Evolutionary conservation across 2,329 filamentous ascomycete species (phyloP).

Genomic region (Aureobasidium sp.): DNA sequence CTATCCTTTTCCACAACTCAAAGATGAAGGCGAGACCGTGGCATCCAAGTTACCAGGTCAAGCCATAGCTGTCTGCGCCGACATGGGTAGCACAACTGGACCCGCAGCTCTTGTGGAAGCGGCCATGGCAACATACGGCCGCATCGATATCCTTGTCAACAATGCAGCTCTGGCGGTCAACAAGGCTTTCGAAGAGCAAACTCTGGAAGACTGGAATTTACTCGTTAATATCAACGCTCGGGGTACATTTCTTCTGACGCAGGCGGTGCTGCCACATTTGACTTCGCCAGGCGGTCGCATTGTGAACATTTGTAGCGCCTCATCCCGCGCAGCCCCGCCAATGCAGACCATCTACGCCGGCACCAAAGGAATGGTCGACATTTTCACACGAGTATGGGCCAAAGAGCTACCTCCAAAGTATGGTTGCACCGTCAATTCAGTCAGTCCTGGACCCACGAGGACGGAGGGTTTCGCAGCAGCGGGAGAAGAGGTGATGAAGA

Average conservation of each 20-base stretch:
- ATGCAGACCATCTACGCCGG: constrained; percentile 42
- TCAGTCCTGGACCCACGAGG: constrained; percentile 36
- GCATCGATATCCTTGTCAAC: constrained; percentile 34
- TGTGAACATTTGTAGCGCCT: constrained; percentile 36
- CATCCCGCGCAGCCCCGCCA: constrained; percentile 27
- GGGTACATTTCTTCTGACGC: constrained; percentile 36
- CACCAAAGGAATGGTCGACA: constrained; percentile 43
- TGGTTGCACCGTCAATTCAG: constrained; percentile 39
- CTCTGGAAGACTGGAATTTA: constrained; percentile 31
- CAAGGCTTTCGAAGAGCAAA: constrained; percentile 31
- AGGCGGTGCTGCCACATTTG: constrained; percentile 32
- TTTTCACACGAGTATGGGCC: constrained; percentile 38
- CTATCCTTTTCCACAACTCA: constrained; percentile 33
- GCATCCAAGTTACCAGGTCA: constrained; percentile 22
- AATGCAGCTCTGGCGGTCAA: constrained; percentile 31
- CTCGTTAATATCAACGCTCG: constrained; percentile 36
- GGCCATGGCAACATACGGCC: constrained; percentile 27
- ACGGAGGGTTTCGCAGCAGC: constrained; percentile 25
- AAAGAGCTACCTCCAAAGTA: constrained; percentile 39
- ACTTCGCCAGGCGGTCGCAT: constrained; percentile 30
- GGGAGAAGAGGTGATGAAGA: constrained; percentile 34
- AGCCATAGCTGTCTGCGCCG: constrained; percentile 34
- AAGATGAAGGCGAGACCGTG: constrained; percentile 24
- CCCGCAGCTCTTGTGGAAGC: constrained; percentile 30
- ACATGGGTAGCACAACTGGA: constrained; percentile 31